Percentiles rank a stretch among this genome's conserved stretches.
Evolutionary conservation across 768 basidiomycete genomes (phyloP).

Genomic region (Russula griseocarnosa): DNA sequence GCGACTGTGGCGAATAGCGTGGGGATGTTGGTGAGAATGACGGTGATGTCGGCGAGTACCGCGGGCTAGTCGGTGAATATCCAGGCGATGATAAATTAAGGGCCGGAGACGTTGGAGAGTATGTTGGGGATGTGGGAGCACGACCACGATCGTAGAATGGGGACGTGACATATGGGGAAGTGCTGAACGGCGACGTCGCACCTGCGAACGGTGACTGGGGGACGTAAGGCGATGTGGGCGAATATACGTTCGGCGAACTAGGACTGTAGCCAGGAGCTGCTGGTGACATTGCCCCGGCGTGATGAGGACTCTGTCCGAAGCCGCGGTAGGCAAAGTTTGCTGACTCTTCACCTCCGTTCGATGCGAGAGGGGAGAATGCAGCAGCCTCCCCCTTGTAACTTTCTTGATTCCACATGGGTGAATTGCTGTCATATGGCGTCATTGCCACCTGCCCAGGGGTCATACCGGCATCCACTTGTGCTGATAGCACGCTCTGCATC

Average conservation of each 20-base stretch:
- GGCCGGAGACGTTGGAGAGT: slow-evolving; percentile 83
- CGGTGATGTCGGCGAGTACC: slow-evolving; percentile 82
- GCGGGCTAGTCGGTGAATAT: slow-evolving; percentile 63
- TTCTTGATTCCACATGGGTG: slow-evolving; percentile 73
- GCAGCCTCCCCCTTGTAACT: slow-evolving; percentile 81
- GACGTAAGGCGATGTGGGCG: slow-evolving; percentile 86
- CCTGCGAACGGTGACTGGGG: slow-evolving; percentile 79
- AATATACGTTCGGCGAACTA: slow-evolving; percentile 84
- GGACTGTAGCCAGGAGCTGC: slow-evolving; percentile 86
- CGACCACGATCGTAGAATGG: slow-evolving; percentile 72
- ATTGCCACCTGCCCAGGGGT: slow-evolving; percentile 88
- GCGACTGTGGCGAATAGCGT: slow-evolving; percentile 86
- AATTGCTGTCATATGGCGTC: slow-evolving; percentile 95
- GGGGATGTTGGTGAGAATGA: slow-evolving; percentile 89
- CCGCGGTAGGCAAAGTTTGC: slow-evolving; percentile 69
- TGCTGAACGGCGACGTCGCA: slow-evolving; percentile 79
- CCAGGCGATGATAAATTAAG: slow-evolving; percentile 79
- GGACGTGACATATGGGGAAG: slow-evolving; percentile 80
- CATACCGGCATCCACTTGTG: slow-evolving; percentile 82
- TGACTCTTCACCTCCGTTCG: slow-evolving; percentile 76
- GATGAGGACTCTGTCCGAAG: slow-evolving; percentile 82
- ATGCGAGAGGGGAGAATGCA: slow-evolving; percentile 92
- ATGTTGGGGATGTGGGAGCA: slow-evolving; percentile 71
- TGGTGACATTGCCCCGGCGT: slow-evolving; percentile 85
- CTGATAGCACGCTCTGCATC: slow-evolving; percentile 72